Conservation (phyloP, 2,329 filamentous ascomycete species). For the Alternaria ethzedia region DNA sequence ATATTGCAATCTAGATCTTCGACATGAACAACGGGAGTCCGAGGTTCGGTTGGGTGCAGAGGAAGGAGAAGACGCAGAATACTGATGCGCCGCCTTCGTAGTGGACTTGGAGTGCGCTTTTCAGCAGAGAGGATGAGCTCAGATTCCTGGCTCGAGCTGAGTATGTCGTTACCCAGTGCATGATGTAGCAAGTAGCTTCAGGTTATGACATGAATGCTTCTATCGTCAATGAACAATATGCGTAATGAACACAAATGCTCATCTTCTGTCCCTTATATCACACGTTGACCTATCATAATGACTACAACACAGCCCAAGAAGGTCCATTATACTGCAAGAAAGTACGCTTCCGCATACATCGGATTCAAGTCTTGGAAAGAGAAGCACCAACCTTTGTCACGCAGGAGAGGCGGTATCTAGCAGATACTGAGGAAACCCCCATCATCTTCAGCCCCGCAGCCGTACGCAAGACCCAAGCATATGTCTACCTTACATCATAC, state of each 20-base stretch:
- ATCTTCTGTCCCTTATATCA: neutral
- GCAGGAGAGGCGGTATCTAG: neutral
- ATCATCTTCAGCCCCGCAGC: no score
- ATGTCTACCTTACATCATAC: no score
- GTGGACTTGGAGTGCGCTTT: neutral
- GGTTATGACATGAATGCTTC: neutral
- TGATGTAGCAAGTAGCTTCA: neutral
- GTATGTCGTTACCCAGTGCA: neutral
- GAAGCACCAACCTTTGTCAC: neutral
- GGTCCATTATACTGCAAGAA: neutral
- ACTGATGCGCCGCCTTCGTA: conserved; percentile 22
- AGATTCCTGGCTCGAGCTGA: neutral
- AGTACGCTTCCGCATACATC: neutral
- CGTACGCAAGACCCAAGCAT: no score
- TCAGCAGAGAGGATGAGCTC: neutral
- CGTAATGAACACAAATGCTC: neutral
- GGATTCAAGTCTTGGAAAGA: neutral
- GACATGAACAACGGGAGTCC: conserved; percentile 29
- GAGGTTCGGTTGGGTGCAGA: conserved; percentile 29
- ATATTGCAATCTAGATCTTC: conserved; percentile 18
- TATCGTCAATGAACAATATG: neutral
- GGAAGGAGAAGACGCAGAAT: conserved; percentile 28
- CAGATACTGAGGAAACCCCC: no score
- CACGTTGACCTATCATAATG: neutral
- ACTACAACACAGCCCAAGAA: neutral